Conservation (phyloP, 805 yeast genomes). For the Monosporozyma aquatica region DNA sequence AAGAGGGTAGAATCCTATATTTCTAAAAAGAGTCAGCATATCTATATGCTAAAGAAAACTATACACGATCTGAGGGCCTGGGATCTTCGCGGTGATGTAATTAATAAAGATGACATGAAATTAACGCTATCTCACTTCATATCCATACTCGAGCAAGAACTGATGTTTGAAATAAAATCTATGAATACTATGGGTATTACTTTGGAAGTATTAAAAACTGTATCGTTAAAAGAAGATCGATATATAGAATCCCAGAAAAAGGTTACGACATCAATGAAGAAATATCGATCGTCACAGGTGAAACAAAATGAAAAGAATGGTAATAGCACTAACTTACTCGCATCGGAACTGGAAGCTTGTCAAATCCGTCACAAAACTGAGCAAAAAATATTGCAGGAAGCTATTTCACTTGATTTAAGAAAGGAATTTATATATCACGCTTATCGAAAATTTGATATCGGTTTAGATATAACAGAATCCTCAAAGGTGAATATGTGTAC, state of each 20-base stretch:
- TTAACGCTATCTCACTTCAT: neutral
- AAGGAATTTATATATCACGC: slow-evolving; percentile 19
- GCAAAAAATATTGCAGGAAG: slow-evolving; percentile 18
- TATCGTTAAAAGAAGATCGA: slow-evolving; percentile 21
- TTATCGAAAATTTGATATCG: slow-evolving; percentile 18
- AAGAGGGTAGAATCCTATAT: neutral
- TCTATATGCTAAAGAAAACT: neutral
- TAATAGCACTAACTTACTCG: slow-evolving; percentile 18
- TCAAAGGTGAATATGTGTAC: slow-evolving; percentile 15
- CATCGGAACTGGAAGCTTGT: slow-evolving; percentile 16
- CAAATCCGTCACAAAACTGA: slow-evolving; percentile 14
- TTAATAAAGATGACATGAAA: neutral
- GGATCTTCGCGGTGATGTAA: neutral
- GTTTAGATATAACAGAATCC: slow-evolving; percentile 19
- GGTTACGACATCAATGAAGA: slow-evolving; percentile 9
- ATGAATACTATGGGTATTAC: neutral
- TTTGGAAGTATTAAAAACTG: slow-evolving; percentile 1
- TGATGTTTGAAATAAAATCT: neutral
- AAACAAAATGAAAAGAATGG: slow-evolving; percentile 8
- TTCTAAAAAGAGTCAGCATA: neutral
- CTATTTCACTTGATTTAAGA: slow-evolving; percentile 19
- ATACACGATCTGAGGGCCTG: neutral
- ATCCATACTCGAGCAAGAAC: neutral
- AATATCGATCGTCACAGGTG: slow-evolving; percentile 6
- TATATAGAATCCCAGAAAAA: neutral